phyloP scores from a whole-genome alignment of 2,329 filamentous ascomycete species.

The Penicillium sclerotigenum region DNA sequence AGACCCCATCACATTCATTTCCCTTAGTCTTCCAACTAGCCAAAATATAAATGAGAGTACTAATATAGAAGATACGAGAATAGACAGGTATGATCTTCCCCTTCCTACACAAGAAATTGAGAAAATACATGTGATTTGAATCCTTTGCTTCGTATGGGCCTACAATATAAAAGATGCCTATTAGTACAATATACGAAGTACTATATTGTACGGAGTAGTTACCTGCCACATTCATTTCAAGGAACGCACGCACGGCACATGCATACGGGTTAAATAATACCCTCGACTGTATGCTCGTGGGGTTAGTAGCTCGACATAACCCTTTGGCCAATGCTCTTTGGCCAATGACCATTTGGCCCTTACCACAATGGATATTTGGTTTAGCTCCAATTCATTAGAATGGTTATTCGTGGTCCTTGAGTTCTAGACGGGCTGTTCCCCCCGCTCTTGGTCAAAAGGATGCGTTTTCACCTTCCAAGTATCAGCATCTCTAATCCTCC shows the following conservation, averaged over 20 bases:
- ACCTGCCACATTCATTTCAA: not conserved
- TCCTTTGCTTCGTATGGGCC: too few species aligned
- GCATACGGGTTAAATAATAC: not conserved
- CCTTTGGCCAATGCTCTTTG: conserved; percentile 6
- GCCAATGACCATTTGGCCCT: conserved; percentile 8
- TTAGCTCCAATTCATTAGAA: not conserved
- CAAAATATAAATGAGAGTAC: not conserved
- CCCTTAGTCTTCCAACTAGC: not conserved
- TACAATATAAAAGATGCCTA: too few species aligned
- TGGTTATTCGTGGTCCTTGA: not conserved
- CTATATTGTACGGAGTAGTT: too few species aligned
- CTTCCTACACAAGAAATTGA: too few species aligned
- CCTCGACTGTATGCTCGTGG: not conserved
- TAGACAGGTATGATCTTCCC: too few species aligned
- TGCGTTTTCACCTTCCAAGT: not conserved
- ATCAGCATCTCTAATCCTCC: conserved; percentile 7
- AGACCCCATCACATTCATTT: not conserved
- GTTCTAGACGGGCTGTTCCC: not conserved
- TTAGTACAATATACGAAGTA: too few species aligned
- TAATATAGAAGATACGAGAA: too few species aligned
- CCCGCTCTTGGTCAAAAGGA: not conserved
- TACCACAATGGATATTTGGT: conserved; percentile 11
- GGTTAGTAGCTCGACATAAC: conserved; percentile 3
- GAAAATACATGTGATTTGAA: not conserved
- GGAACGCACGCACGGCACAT: not conserved